phyloP scores from a whole-genome alignment of 257 asterid species.

The Jacaranda copaia region DNA sequence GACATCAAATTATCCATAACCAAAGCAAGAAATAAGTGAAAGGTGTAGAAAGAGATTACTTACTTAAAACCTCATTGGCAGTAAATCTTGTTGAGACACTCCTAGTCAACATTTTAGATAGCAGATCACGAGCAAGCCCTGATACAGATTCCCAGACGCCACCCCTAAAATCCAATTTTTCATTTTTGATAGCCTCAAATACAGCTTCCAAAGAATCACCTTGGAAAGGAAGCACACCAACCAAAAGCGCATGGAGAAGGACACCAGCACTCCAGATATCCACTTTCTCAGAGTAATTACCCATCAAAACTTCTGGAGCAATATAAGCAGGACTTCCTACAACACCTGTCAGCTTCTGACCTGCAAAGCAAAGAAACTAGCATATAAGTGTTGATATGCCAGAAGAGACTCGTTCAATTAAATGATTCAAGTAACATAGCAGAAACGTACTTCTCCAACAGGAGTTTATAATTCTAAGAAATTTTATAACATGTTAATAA shows the following conservation, averaged over 20 bases:
- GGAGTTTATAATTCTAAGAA: not conserved
- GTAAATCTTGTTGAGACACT: conserved; percentile 62
- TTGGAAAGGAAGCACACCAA: conserved; percentile 80
- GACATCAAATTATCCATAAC: conserved; percentile 18
- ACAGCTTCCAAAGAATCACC: conserved; percentile 75
- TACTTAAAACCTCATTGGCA: conserved; percentile 79
- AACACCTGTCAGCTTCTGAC: conserved; percentile 76
- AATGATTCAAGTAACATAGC: not conserved
- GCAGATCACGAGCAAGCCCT: conserved; percentile 77
- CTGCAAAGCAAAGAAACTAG: conserved; percentile 45
- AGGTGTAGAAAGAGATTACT: conserved; percentile 45
- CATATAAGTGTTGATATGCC: conserved; percentile 12
- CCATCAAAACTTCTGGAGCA: conserved; percentile 86
- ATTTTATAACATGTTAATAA: not conserved
- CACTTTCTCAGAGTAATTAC: conserved; percentile 87
- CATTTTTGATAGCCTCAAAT: conserved; percentile 83
- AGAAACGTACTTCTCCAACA: not conserved
- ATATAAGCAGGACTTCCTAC: conserved; percentile 95
- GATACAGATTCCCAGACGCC: conserved; percentile 76
- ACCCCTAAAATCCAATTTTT: conserved; percentile 61
- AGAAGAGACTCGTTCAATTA: not conserved
- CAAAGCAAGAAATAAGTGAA: conserved; percentile 10
- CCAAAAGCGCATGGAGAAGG: conserved; percentile 85
- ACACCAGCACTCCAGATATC: conserved; percentile 95
- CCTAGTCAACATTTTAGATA: conserved; percentile 73